Conservation (phyloP, 2,329 filamentous ascomycete species). For the Clarireedia hainanense region DNA sequence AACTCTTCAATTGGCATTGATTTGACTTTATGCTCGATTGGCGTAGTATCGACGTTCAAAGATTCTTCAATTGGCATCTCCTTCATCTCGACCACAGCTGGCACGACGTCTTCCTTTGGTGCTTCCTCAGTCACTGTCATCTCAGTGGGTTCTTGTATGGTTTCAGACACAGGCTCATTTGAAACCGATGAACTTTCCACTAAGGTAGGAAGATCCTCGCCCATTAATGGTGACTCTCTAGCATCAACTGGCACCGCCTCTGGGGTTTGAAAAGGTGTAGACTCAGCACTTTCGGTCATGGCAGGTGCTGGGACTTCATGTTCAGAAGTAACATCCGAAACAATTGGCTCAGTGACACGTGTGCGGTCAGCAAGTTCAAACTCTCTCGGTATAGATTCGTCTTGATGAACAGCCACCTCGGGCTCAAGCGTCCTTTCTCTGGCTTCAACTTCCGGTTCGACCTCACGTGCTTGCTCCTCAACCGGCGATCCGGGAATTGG, state of each 20-base stretch:
- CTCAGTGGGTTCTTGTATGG: background rate
- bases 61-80: background rate
- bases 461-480: background rate
- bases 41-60: background rate
- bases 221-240: background rate
- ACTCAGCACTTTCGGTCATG: background rate
- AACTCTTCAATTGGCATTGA: conserved; percentile 2
- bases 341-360: background rate
- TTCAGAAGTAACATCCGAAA: background rate
- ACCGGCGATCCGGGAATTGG: conserved; percentile 1
- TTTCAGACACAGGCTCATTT: background rate
- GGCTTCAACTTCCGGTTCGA: too few relatives aligned
- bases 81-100: background rate
- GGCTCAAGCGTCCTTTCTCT: background rate
- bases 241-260: too few relatives aligned
- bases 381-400: too few relatives aligned
- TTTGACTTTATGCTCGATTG: background rate
- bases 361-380: background rate
- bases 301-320: background rate
- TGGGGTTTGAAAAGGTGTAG: background rate
- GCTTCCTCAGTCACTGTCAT: background rate
- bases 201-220: background rate
- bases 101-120: background rate
- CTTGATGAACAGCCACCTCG: background rate
- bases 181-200: background rate